A percentile compares a stretch with the other conserved stretches of the same genome.
Conservation (phyloP, 192 early-diverging fungal species). For the Thoreauomyces humboldtii region DNA sequence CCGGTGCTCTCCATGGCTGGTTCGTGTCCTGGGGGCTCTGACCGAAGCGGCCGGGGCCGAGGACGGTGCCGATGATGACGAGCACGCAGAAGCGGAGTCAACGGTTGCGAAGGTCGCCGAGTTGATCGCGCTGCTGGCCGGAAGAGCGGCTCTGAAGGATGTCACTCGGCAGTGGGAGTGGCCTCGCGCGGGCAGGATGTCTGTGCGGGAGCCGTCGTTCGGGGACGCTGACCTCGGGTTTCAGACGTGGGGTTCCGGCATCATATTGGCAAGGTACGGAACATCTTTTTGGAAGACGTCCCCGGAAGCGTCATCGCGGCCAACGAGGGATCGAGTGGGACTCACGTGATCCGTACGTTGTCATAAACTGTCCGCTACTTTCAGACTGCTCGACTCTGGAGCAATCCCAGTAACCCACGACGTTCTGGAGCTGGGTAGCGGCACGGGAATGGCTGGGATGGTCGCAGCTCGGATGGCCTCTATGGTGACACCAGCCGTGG, state of each 20-base stretch:
- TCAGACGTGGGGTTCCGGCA: conserved; percentile 39
- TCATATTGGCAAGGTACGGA: conserved; percentile 25
- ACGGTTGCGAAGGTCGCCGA: background rate
- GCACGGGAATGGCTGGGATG: conserved; percentile 33
- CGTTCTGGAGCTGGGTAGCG: conserved; percentile 34
- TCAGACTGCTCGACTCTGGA: conserved; percentile 18
- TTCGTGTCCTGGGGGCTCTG: background rate
- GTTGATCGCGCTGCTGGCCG: background rate
- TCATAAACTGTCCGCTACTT: background rate
- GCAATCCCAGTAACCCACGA: background rate
- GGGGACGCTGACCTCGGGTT: conserved; percentile 35
- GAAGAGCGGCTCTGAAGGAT: conserved; percentile 5
- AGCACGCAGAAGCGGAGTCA: background rate
- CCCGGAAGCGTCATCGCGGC: background rate
- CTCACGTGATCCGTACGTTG: too few relatives aligned
- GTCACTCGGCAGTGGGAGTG: conserved; percentile 2
- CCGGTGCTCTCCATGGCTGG: background rate
- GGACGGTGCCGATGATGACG: conserved; percentile 3
- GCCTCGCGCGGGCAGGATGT: background rate
- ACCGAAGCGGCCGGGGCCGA: background rate
- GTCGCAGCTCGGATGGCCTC: conserved; percentile 13
- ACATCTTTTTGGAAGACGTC: background rate
- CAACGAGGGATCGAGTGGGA: background rate
- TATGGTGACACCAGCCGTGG: background rate
- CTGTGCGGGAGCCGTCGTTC: conserved; percentile 16